Conservation (phyloP, 352 stramenopile species). For the Bremia lactucae region DNA sequence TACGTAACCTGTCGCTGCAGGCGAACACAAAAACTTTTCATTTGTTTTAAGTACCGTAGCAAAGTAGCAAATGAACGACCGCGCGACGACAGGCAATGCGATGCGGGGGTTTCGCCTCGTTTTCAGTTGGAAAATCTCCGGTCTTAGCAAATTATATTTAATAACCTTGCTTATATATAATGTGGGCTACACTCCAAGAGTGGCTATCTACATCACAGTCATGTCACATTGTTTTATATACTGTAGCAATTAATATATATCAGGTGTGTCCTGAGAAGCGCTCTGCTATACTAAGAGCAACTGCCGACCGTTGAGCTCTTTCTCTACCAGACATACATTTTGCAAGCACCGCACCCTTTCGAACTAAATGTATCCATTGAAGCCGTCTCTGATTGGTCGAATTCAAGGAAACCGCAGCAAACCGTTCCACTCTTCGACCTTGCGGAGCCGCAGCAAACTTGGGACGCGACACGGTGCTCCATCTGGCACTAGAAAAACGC, state of each 20-base stretch:
- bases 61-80: neutral
- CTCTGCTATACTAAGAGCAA: constrained; percentile 8
- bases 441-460: constrained; percentile 13
- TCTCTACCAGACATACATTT: constrained; percentile 19
- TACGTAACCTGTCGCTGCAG: constrained; percentile 5
- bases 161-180: neutral
- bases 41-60: neutral
- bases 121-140: constrained; percentile 17
- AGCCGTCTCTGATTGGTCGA: constrained; percentile 8
- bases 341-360: constrained; percentile 11
- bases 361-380: constrained; percentile 12
- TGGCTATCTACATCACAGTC: neutral
- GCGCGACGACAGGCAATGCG: constrained; percentile 9
- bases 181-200: too few relatives aligned
- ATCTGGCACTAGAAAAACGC: constrained; percentile 28
- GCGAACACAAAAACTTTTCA: constrained; percentile 4
- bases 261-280: neutral
- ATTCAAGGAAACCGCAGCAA: constrained; percentile 17
- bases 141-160: too few relatives aligned
- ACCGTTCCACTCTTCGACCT: constrained; percentile 31
- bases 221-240: neutral
- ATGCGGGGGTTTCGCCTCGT: constrained; percentile 9
- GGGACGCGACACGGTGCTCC: constrained; percentile 15
- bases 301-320: constrained; percentile 17
- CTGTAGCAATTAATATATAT: neutral